Percentiles rank a stretch among this genome's conserved stretches.
Conservation (phyloP, 306 rosid species). For the Cicer bijugum region DNA sequence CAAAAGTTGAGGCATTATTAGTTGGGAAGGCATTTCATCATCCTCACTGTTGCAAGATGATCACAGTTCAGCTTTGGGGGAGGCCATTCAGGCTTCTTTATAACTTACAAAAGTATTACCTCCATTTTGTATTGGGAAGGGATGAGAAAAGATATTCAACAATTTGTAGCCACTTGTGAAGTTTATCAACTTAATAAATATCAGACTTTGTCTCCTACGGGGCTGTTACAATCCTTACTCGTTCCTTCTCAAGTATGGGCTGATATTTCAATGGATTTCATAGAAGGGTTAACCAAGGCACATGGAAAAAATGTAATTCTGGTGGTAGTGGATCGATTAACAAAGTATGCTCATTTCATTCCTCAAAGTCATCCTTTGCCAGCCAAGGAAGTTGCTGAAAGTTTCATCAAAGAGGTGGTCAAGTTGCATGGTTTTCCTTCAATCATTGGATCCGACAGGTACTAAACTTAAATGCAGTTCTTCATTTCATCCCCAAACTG, state of each 20-base stretch:
- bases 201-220: background rate
- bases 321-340: no score
- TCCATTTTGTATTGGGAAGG: background rate
- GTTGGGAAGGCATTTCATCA: background rate
- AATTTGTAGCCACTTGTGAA: background rate
- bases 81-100: background rate
- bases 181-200: background rate
- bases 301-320: no score
- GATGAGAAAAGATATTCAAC: background rate
- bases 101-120: background rate
- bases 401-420: background rate
- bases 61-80: background rate
- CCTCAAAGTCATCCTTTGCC: background rate
- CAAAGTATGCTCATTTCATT: no score
- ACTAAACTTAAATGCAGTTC: background rate
- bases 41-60: background rate
- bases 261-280: background rate
- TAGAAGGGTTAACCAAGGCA: no score
- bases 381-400: background rate
- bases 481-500: background rate
- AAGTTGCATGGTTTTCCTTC: background rate
- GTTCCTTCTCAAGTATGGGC: no score
- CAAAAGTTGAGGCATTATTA: background rate
- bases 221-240: background rate
- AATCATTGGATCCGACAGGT: background rate